Evolutionary conservation across 495 filamentous ascomycete species (phyloP).

Genomic region (Penicillium flavigenum): DNA sequence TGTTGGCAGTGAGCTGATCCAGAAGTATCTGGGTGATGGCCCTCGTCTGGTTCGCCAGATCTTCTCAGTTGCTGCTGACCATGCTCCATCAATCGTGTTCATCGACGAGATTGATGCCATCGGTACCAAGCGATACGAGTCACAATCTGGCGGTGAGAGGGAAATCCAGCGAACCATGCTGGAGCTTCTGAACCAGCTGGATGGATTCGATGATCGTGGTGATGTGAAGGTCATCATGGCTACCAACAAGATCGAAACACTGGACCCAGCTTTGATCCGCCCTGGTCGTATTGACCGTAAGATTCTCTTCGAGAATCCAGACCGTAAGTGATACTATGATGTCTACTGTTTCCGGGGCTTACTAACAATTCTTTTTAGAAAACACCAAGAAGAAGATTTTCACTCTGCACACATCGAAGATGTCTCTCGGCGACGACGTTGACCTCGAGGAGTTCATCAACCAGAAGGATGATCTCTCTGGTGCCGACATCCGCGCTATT

Average conservation of each 20-base stretch:
- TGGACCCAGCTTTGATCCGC: conserved; percentile 94
- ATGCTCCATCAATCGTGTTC: conserved; percentile 96
- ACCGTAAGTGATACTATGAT: conserved; percentile 60
- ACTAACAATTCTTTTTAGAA: conserved; percentile 54
- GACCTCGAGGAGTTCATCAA: conserved; percentile 98
- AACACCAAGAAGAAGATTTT: conserved; percentile 99
- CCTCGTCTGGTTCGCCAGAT: conserved; percentile 93
- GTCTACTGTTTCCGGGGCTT: not conserved
- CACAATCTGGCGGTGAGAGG: conserved; percentile 92
- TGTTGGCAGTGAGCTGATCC: conserved; percentile 95
- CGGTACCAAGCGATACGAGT: conserved; percentile 98
- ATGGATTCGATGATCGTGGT: conserved; percentile 97
- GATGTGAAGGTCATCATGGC: conserved; percentile 99
- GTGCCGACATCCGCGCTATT: conserved; percentile 98
- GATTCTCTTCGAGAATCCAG: conserved; percentile 98
- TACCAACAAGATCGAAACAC: conserved; percentile 98
- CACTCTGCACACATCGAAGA: conserved; percentile 98
- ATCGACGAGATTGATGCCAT: conserved; percentile 99
- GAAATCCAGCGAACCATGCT: conserved; percentile 99
- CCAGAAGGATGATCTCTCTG: conserved; percentile 96
- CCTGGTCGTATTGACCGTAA: conserved; percentile 98
- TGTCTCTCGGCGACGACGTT: conserved; percentile 92
- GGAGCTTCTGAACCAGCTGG: conserved; percentile 96
- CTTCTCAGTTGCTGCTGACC: conserved; percentile 96
- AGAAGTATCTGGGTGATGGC: conserved; percentile 98